phyloP scores from a whole-genome alignment of 129 eudicot genomes.

The Chrysanthemum lavandulifolium region DNA sequence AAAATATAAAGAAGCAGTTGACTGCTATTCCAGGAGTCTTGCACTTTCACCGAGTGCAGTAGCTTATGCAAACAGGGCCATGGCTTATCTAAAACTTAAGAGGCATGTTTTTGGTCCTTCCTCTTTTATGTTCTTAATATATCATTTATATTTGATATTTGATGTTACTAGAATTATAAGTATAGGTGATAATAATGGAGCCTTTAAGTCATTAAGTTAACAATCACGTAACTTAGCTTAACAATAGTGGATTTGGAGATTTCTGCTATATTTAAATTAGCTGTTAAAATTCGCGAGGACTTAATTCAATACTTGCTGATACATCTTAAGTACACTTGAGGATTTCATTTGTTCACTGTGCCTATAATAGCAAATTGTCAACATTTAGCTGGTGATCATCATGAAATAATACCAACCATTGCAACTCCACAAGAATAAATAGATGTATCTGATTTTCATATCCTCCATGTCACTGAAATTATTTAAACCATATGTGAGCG shows the following conservation, averaged over 20 bases:
- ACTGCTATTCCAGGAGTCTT: constrained; percentile 94
- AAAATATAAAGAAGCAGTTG: constrained; percentile 88
- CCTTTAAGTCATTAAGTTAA: background rate
- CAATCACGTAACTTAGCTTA: background rate
- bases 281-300: background rate
- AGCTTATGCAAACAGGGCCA: constrained; percentile 96
- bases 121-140: background rate
- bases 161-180: background rate
- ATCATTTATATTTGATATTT: background rate
- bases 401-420: constrained; percentile 2
- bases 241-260: background rate
- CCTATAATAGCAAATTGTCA: background rate
- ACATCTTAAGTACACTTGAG: background rate
- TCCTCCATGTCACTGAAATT: background rate
- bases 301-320: background rate
- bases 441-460: constrained; percentile 11
- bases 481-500: background rate
- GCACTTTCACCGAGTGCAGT: constrained; percentile 96
- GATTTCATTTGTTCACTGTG: too few species aligned
- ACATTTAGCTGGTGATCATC: constrained; percentile 5
- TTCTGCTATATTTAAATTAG: background rate
- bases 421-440: constrained; percentile 3
- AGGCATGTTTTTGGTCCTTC: constrained; percentile 43
- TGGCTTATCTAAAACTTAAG: constrained; percentile 87
- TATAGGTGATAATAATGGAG: too few species aligned